Conservation (phyloP, 345 rosid species). For the Iberis pinnata region DNA sequence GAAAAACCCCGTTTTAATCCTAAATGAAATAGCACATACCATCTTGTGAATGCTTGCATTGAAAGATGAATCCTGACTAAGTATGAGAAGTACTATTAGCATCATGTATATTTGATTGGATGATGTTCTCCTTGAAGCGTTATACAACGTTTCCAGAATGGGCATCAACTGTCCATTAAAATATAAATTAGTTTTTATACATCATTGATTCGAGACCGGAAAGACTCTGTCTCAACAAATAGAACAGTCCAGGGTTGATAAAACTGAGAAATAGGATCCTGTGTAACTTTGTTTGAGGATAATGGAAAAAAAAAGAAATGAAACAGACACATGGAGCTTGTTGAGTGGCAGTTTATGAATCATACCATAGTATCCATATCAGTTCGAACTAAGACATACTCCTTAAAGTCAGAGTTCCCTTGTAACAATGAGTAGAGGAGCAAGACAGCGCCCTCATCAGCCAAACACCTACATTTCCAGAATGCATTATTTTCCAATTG, state of each 20-base stretch:
- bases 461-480: constrained; percentile 63
- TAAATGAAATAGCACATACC: constrained; percentile 38
- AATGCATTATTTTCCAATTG: constrained; percentile 17
- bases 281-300: not conserved
- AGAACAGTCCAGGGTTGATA: not conserved
- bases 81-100: constrained; percentile 91
- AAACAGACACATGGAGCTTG: not conserved
- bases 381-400: constrained; percentile 89
- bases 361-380: constrained; percentile 96
- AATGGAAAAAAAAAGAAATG: constrained; percentile 2
- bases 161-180: constrained; percentile 73
- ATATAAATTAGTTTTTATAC: not conserved
- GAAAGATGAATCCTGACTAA: constrained; percentile 95
- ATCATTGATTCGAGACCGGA: constrained; percentile 1
- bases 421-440: constrained; percentile 86
- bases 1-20: constrained; percentile 6
- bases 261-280: constrained; percentile 3
- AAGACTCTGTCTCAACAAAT: constrained; percentile 10
- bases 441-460: constrained; percentile 81
- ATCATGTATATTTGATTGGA: constrained; percentile 95
- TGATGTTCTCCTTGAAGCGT: constrained; percentile 75
- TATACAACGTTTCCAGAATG: constrained; percentile 81
- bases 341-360: constrained; percentile 14
- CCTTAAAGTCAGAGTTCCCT: constrained; percentile 89
- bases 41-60: constrained; percentile 90